A percentile compares a stretch with the other conserved stretches of the same genome.
Evolutionary conservation across 345 rosid species (phyloP).

Genomic region (Geranium brycei): DNA sequence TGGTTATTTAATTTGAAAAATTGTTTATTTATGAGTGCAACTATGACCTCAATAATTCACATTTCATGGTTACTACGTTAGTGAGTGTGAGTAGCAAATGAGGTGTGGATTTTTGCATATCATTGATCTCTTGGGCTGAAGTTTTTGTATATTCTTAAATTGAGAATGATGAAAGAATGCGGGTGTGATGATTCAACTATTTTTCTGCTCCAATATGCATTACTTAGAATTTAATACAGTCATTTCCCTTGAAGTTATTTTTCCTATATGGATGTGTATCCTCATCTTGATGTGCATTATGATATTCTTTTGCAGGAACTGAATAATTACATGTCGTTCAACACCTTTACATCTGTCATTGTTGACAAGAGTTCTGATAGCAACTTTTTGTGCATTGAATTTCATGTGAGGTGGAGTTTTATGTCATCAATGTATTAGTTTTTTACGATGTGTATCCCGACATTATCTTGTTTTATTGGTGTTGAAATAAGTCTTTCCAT

Average conservation of each 20-base stretch:
- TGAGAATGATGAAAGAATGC: no score
- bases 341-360: constrained; percentile 67
- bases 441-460: neutral
- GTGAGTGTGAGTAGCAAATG: no score
- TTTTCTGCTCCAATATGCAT: neutral
- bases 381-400: constrained; percentile 78
- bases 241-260: neutral
- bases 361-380: constrained; percentile 90
- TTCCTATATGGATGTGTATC: neutral
- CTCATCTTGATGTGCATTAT: constrained; percentile 1
- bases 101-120: no score
- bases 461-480: neutral
- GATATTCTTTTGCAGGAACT: constrained; percentile 50
- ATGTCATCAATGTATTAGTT: neutral
- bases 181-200: neutral
- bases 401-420: constrained; percentile 59
- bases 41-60: no score
- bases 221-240: neutral
- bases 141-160: no score
- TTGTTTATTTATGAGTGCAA: no score
- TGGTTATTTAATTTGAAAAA: no score
- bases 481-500: neutral
- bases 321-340: constrained; percentile 62
- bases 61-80: no score
- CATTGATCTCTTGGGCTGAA: no score